Percentiles rank a stretch among this genome's conserved stretches.
These are phyloP conservation scores for Aspergillus tanneri DNA, from an alignment of 2,329 filamentous ascomycete species.

Conservation along the genomic window DNA sequence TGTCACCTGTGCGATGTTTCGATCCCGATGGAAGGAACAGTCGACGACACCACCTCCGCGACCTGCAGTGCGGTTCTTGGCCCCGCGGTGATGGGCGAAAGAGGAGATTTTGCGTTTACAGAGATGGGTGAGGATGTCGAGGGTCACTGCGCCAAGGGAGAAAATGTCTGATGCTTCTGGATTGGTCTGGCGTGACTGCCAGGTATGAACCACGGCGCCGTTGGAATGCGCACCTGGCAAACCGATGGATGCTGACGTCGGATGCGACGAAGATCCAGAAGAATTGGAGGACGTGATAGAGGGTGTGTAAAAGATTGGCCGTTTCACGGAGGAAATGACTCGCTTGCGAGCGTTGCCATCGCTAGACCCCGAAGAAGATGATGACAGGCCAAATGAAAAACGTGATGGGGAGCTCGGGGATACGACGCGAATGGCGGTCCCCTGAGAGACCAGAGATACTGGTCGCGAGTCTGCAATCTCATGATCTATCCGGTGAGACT, in stretches of 20 bases:
- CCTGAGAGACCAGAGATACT: constrained; percentile 35
- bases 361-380: constrained; percentile 35
- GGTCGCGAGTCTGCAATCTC: constrained; percentile 26
- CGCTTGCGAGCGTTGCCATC: constrained; percentile 19
- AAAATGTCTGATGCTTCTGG: constrained; percentile 54
- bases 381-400: constrained; percentile 32
- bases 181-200: constrained; percentile 39
- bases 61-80: constrained; percentile 51
- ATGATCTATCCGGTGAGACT: constrained; percentile 17
- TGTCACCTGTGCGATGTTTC: constrained; percentile 55
- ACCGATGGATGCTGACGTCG: constrained; percentile 17
- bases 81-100: constrained; percentile 56
- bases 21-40: constrained; percentile 55
- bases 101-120: constrained; percentile 57
- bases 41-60: constrained; percentile 53
- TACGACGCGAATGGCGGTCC: constrained; percentile 37
- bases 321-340: constrained; percentile 23
- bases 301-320: constrained; percentile 33
- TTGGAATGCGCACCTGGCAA: constrained; percentile 35
- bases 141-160: constrained; percentile 57
- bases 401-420: constrained; percentile 30
- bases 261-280: constrained; percentile 23
- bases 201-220: constrained; percentile 36
- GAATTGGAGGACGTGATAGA: constrained; percentile 35
- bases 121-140: constrained; percentile 61